Evolutionary conservation across 495 filamentous ascomycete genomes (phyloP), one percentile per base, ranked within the genome.

Genomic region (Neurospora sp.): DNA sequence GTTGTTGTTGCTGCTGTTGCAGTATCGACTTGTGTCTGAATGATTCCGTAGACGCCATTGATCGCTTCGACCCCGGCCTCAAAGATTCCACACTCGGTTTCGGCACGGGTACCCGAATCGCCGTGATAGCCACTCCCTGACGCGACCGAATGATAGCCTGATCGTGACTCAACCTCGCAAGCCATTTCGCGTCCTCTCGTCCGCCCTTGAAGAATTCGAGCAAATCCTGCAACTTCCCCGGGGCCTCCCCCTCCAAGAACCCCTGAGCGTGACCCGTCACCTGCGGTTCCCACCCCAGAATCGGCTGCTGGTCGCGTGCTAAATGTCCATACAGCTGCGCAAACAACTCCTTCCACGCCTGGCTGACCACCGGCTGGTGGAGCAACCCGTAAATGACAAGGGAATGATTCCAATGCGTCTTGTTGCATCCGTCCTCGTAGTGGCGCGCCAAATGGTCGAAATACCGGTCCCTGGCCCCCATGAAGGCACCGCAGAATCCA

Each of bases 361-460:
- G 79, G 72, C 77, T 82, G 76, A 86, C 80, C n/a, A 77, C 74
- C 14, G 84, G 84, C 75, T 86, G 84, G 75, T 86, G 85, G 14
- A 86, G 80, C 44, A 86, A 77, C 3, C 83, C 84, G 71, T 86
- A 86, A 65, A 86, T 84, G 69, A 85, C 83, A 39, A 83, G 81
- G 2, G 82, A 84, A 73, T 86, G 84, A 73, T 82, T 81, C 84
- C 83, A 86, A 70, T 86, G 82, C 4, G 75, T 73, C 75, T 85
- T 85, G 74, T 81, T 84, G 77, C 78, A 81, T 37, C 83, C 84
- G 38, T 80, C 76, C 53, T 86, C 85, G 76, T 85, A 86, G 75
- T 86, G 85, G 10, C 77, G 77, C 65, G 85, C 83, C 10, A 86
- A 82, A 74, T 86, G 85, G 77, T 86, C 85, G 72, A 85, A 83